Percentiles rank a stretch among this genome's conserved stretches.
Evolutionary conservation across 1,139 yeast genomes (phyloP).

Genomic region (Magnusiomyces ingens): DNA sequence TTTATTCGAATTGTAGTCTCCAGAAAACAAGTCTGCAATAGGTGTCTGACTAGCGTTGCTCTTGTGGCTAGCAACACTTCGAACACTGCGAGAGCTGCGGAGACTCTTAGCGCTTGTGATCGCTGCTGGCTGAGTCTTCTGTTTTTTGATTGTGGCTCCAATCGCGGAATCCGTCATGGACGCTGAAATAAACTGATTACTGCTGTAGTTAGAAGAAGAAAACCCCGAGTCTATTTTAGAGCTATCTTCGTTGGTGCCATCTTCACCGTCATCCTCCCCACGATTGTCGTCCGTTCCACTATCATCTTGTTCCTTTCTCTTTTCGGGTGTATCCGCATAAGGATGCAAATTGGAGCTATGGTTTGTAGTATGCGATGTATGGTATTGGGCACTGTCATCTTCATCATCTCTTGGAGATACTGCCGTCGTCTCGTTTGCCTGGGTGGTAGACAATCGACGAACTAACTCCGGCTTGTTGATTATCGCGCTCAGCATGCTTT

Average conservation of each 20-base stretch:
- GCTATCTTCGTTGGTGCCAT: not conserved
- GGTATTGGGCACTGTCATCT: not conserved
- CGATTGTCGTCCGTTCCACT: not conserved
- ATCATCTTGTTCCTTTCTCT: not conserved
- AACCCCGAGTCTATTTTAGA: not conserved
- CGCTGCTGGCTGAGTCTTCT: not conserved
- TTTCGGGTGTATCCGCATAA: not conserved
- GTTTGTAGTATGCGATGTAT: too few relatives aligned
- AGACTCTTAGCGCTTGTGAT: not conserved
- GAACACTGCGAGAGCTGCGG: not conserved
- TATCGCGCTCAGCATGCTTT: slow-evolving; percentile 1
- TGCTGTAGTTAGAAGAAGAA: not conserved
- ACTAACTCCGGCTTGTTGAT: not conserved
- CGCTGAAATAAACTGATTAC: slow-evolving; percentile 2
- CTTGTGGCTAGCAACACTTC: slow-evolving; percentile 3
- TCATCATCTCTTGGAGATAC: not conserved
- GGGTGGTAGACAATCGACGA: not conserved
- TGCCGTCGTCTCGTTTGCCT: not conserved
- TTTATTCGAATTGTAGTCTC: not conserved
- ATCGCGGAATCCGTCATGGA: slow-evolving; percentile 1
- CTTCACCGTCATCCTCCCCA: not conserved
- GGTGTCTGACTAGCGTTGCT: slow-evolving; percentile 13
- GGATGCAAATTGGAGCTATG: not conserved
- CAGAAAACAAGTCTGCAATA: slow-evolving; percentile 15
- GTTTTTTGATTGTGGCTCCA: not conserved